Base-by-base conservation (phyloP, 2,329 filamentous ascomycete genomes). In the Aspergillus sp. region DNA sequence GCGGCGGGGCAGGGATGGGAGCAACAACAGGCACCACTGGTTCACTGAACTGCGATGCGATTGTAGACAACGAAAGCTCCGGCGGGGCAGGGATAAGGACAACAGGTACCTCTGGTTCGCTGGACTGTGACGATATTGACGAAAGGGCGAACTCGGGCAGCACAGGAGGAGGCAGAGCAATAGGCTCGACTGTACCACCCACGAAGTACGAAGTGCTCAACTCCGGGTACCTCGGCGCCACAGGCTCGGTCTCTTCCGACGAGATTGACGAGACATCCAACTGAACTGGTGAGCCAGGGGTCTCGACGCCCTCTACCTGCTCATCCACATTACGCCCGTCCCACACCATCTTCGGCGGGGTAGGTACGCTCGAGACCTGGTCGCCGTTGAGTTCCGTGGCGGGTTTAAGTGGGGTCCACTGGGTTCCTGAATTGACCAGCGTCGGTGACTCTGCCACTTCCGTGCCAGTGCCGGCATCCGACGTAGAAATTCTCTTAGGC, bases 141-240 rank as follows among this genome's bases (percentile, higher is more conserved):
- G 79, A 80, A 43, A 80, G 56, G 2, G 67, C 65, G 19, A 72
- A 62, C 57, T 70, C 66, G 46, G 68, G 66, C 17, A 66, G 52
- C 22, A 65, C 59, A 28, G 68, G 63, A 28, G 63, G 25, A 49
- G 62, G 59, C 28, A 60, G 51, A 13, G 66, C 54, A 57, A 73
- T 66, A 2, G 76, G 76, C 54, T 70, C 65, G 15, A 74, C 77
- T 17, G 58, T 64, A 30, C 70, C 67, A 34, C 71, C 72, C 23
- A 70, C 59, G 55, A 77, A 64, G 53, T 72, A 72, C n/a, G 74
- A 72, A 17, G 76, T 69, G 47, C 66, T 68, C 57, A 77, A 57
- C 61, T 77, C 70, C 4, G 78, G 77, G 55, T 69, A 68, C 47
- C 66, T 76, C 2, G 87, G 86, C 6, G 66, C 63, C n/a, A 73